phyloP scores from a whole-genome alignment of 2,329 filamentous ascomycete genomes.

The Pseudopithomyces maydicus region DNA sequence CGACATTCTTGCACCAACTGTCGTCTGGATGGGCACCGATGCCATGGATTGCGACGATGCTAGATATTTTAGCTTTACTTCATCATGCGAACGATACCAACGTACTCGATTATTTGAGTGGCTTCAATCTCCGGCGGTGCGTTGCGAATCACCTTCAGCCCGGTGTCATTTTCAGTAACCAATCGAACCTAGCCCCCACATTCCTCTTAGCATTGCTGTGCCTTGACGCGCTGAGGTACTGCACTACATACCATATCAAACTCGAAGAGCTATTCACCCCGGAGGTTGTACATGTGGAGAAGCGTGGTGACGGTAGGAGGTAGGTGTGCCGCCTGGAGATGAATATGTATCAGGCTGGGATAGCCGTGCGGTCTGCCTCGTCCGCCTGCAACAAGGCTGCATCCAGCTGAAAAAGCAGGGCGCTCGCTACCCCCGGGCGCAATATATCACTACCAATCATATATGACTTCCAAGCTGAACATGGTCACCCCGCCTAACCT shows the following conservation, averaged over 20 bases:
- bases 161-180: constrained; percentile 26
- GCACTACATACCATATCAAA: constrained; percentile 7
- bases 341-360: constrained; percentile 7
- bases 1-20: constrained; percentile 34
- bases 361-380: constrained; percentile 5
- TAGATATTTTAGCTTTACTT: constrained; percentile 13
- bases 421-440: constrained; percentile 1
- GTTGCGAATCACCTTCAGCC: constrained; percentile 26
- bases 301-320: constrained; percentile 1
- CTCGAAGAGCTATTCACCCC: constrained; percentile 5
- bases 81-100: background rate
- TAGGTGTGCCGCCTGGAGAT: background rate
- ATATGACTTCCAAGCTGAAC: background rate
- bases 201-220: constrained; percentile 12
- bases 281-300: background rate
- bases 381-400: constrained; percentile 11
- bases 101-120: constrained; percentile 20
- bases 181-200: constrained; percentile 15
- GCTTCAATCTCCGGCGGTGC: constrained; percentile 18
- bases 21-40: constrained; percentile 34
- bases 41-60: constrained; percentile 35
- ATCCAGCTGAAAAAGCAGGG: background rate
- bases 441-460: background rate
- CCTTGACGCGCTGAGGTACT: background rate
- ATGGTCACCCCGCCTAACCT: background rate